Percentiles rank a stretch among this genome's conserved stretches.
Conservation (phyloP, 352 stramenopile genomes). For the Pythium monospermum region DNA sequence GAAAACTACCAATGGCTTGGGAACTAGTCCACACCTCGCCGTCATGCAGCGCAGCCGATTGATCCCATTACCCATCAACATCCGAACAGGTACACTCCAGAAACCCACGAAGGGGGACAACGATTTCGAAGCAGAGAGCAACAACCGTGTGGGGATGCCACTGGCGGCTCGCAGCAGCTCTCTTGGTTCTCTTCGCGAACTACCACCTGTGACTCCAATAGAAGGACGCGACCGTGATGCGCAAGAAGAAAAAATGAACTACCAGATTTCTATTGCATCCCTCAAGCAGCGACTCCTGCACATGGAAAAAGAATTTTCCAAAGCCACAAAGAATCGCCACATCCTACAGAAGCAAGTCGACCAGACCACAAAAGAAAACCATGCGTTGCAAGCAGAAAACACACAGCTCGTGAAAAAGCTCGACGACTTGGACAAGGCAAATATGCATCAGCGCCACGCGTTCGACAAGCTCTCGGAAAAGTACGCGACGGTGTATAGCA, state of each 20-base stretch:
- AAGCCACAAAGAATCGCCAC: slow-evolving; percentile 22
- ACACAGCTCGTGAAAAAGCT: slow-evolving; percentile 31
- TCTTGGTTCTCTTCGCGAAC: slow-evolving; percentile 7
- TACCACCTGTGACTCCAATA: not conserved
- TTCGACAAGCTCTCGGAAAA: slow-evolving; percentile 63
- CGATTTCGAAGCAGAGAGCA: not conserved
- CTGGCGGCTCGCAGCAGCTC: not conserved
- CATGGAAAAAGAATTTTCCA: slow-evolving; percentile 39
- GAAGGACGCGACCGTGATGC: slow-evolving; percentile 1
- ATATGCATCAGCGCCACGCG: slow-evolving; percentile 47
- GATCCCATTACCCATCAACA: slow-evolving; percentile 50
- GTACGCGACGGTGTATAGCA: slow-evolving; percentile 49
- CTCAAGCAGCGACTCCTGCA: slow-evolving; percentile 39
- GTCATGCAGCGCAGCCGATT: slow-evolving; percentile 50
- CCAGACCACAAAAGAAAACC: slow-evolving; percentile 33
- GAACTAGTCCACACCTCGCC: slow-evolving; percentile 33
- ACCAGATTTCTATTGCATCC: slow-evolving; percentile 36
- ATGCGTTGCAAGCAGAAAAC: slow-evolving; percentile 32
- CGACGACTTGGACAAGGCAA: slow-evolving; percentile 38
- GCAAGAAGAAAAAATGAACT: slow-evolving; percentile 23
- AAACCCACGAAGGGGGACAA: too few relatives aligned
- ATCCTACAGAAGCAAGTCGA: slow-evolving; percentile 35
- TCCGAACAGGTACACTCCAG: slow-evolving; percentile 31
- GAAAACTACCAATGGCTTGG: slow-evolving; percentile 15
- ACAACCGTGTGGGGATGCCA: not conserved